These are phyloP conservation scores for Neurospora sp. DNA, from an alignment of 2,329 filamentous ascomycete species.

Conservation along the genomic window DNA sequence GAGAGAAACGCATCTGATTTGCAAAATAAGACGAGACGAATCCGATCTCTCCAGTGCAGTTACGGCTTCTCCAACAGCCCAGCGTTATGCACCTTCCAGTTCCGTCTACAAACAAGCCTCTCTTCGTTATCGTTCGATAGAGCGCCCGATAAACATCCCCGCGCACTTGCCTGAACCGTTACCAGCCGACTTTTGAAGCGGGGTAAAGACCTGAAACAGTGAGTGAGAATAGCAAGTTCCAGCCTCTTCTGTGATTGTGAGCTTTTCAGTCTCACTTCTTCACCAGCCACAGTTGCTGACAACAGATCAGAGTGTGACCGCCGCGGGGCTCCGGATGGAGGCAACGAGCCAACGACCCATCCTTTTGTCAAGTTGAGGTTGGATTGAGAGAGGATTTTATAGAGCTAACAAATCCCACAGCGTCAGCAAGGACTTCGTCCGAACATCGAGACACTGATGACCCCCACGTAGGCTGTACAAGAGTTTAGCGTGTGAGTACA, in stretches of 20 bases:
- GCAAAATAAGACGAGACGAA: neutral
- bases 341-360: neutral
- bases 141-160: neutral
- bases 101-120: neutral
- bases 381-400: neutral
- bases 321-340: neutral
- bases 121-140: neutral
- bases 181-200: neutral
- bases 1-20: slow-evolving; percentile 11
- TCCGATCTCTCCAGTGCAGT: neutral
- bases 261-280: neutral
- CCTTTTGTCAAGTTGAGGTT: neutral
- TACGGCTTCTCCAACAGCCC: neutral
- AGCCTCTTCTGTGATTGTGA: neutral
- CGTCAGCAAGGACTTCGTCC: neutral
- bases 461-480: neutral
- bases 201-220: neutral
- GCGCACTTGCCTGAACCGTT: neutral
- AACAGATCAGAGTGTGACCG: neutral
- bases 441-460: neutral
- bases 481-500: neutral
- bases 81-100: neutral
- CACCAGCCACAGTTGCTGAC: neutral
- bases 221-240: neutral
- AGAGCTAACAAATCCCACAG: neutral